These are phyloP conservation scores for Kurtzmaniella quercitrusa DNA, from an alignment of 1,139 yeast species.

Conservation along the genomic window DNA sequence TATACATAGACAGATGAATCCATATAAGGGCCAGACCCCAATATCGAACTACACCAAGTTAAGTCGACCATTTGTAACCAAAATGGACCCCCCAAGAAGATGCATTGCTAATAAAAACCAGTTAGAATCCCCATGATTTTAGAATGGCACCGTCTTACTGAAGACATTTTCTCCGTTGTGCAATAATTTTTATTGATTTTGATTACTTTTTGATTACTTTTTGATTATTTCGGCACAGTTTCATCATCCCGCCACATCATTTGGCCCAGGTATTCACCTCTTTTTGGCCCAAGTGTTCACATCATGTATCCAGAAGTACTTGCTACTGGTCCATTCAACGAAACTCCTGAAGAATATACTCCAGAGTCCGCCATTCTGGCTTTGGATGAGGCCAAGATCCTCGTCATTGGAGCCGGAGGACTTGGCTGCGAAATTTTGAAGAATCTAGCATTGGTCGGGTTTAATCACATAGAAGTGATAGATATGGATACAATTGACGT, in stretches of 20 bases:
- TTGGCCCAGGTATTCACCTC: too few relatives aligned
- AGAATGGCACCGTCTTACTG: too few relatives aligned
- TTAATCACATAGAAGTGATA: conserved; percentile 70
- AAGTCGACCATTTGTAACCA: too few relatives aligned
- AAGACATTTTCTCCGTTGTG: too few relatives aligned
- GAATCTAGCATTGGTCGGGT: conserved; percentile 75
- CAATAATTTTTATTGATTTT: background rate
- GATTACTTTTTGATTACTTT: background rate
- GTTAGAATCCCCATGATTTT: background rate
- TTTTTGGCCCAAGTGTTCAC: too few relatives aligned
- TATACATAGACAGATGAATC: too few relatives aligned
- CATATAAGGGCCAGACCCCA: too few relatives aligned
- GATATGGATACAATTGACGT: conserved; percentile 96
- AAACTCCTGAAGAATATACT: conserved; percentile 34
- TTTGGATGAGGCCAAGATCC: conserved; percentile 30
- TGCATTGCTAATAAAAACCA: too few relatives aligned
- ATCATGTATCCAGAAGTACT: background rate
- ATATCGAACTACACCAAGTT: too few relatives aligned
- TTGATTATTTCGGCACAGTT: background rate
- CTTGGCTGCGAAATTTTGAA: conserved; percentile 91
- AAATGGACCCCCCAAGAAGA: too few relatives aligned
- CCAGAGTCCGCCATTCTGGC: conserved; percentile 20
- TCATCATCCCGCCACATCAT: background rate
- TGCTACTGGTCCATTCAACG: conserved; percentile 38
- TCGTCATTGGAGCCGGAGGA: conserved; percentile 91